phyloP scores from a whole-genome alignment of 257 asterid species.

The Fraxinus excelsior region DNA sequence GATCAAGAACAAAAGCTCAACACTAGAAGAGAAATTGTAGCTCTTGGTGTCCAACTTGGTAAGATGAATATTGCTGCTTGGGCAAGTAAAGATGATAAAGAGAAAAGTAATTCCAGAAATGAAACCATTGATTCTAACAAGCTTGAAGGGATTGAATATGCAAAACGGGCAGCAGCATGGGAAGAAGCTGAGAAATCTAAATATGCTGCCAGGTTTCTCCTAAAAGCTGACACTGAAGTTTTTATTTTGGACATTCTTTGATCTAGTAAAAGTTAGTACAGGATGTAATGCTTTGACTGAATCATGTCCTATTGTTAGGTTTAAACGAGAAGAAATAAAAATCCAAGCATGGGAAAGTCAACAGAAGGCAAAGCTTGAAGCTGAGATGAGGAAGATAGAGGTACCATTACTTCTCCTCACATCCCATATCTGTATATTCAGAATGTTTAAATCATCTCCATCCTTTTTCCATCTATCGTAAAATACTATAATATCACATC shows the following conservation, averaged over 20 bases:
- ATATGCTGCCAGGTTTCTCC: constrained; percentile 73
- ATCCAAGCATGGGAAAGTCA: too few relatives aligned
- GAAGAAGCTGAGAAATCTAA: constrained; percentile 88
- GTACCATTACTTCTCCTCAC: constrained; percentile 30
- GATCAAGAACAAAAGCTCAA: constrained; percentile 79
- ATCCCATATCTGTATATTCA: not conserved
- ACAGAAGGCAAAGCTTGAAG: constrained; percentile 68
- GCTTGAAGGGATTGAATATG: constrained; percentile 63
- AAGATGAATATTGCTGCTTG: too few relatives aligned
- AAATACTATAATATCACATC: not conserved
- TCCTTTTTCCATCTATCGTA: not conserved
- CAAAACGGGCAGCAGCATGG: constrained; percentile 33
- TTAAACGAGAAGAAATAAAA: constrained; percentile 78
- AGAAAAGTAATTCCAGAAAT: constrained; percentile 38
- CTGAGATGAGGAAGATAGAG: constrained; percentile 97
- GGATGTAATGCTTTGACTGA: constrained; percentile 12
- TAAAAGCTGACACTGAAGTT: constrained; percentile 9
- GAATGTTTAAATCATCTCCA: not conserved
- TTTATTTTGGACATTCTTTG: not conserved
- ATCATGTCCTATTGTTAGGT: constrained; percentile 45
- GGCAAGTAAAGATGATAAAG: constrained; percentile 69
- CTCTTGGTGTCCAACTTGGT: constrained; percentile 56
- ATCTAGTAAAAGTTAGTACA: not conserved
- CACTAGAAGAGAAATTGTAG: constrained; percentile 85
- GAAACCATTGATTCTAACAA: constrained; percentile 41